Percentiles rank a stretch among this genome's conserved stretches.
These are phyloP conservation scores for Paratinospora sagittata DNA, from an alignment of 164 flowering plant species.

Conservation along the genomic window DNA sequence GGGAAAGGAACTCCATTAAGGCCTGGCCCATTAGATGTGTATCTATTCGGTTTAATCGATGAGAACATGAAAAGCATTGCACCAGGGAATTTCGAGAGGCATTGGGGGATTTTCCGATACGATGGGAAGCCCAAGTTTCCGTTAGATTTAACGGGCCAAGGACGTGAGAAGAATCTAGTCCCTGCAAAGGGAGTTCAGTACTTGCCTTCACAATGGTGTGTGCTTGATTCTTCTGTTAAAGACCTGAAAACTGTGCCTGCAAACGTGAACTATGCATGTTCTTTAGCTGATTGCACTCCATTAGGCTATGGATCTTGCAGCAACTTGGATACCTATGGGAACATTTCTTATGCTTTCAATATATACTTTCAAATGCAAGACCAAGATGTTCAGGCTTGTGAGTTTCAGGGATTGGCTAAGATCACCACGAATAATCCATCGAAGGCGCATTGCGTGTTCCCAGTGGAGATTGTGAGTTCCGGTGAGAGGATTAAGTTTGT, in stretches of 20 bases:
- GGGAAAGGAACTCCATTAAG: constrained; percentile 76
- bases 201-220: constrained; percentile 60
- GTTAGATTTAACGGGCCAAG: constrained; percentile 58
- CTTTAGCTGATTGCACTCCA: constrained; percentile 58
- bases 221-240: constrained; percentile 28
- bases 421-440: constrained; percentile 44
- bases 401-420: constrained; percentile 62
- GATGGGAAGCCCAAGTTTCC: constrained; percentile 83
- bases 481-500: constrained; percentile 12
- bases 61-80: constrained; percentile 77
- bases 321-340: constrained; percentile 37
- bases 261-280: constrained; percentile 61
- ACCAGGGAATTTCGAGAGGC: constrained; percentile 84
- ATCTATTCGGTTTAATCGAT: constrained; percentile 63
- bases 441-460: constrained; percentile 47
- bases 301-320: constrained; percentile 61
- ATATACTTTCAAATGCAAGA: constrained; percentile 66
- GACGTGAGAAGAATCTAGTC: constrained; percentile 39
- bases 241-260: constrained; percentile 21
- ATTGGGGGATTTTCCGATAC: constrained; percentile 83
- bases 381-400: constrained; percentile 60
- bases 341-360: constrained; percentile 80
- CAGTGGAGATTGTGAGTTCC: constrained; percentile 45
- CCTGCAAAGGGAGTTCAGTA: constrained; percentile 62
- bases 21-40: constrained; percentile 59